These are phyloP conservation scores for Aspergillus tubingensis DNA, from an alignment of 2,329 filamentous ascomycete species.

Conservation along the genomic window DNA sequence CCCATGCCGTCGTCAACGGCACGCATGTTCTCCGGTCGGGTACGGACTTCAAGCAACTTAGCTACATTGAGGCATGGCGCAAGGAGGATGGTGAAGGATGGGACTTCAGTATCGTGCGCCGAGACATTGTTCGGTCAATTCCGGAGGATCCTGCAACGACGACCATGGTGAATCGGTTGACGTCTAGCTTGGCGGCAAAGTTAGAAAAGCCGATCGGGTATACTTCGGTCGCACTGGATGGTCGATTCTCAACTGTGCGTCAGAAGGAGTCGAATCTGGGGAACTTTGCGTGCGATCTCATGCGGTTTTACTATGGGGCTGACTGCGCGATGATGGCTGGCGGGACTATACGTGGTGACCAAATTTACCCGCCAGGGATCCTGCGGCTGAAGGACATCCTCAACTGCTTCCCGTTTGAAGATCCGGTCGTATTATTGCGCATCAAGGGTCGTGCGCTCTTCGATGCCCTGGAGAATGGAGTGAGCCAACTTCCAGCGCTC, in stretches of 20 bases:
- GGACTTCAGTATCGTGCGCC: slow-evolving; percentile 75
- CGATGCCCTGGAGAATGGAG: slow-evolving; percentile 81
- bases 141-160: slow-evolving; percentile 63
- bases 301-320: slow-evolving; percentile 77
- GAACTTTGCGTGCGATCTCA: slow-evolving; percentile 90
- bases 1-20: slow-evolving; percentile 73
- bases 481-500: slow-evolving; percentile 76
- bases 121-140: slow-evolving; percentile 71
- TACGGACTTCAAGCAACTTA: slow-evolving; percentile 89
- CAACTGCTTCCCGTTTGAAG: slow-evolving; percentile 89
- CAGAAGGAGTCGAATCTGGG: slow-evolving; percentile 78
- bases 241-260: slow-evolving; percentile 80
- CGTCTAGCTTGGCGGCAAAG: slow-evolving; percentile 71
- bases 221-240: slow-evolving; percentile 79
- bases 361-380: slow-evolving; percentile 80
- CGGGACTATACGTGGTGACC: slow-evolving; percentile 83
- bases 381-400: slow-evolving; percentile 79
- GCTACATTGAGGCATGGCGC: slow-evolving; percentile 77
- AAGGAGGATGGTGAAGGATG: slow-evolving; percentile 59
- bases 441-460: slow-evolving; percentile 71
- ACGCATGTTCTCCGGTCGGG: slow-evolving; percentile 85
- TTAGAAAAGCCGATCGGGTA: slow-evolving; percentile 82
- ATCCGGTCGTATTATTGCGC: slow-evolving; percentile 77
- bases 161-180: slow-evolving; percentile 67
- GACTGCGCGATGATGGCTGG: slow-evolving; percentile 84